Conservation (phyloP, 108 stramenopile genomes). For the Schizochytrium sp. region DNA sequence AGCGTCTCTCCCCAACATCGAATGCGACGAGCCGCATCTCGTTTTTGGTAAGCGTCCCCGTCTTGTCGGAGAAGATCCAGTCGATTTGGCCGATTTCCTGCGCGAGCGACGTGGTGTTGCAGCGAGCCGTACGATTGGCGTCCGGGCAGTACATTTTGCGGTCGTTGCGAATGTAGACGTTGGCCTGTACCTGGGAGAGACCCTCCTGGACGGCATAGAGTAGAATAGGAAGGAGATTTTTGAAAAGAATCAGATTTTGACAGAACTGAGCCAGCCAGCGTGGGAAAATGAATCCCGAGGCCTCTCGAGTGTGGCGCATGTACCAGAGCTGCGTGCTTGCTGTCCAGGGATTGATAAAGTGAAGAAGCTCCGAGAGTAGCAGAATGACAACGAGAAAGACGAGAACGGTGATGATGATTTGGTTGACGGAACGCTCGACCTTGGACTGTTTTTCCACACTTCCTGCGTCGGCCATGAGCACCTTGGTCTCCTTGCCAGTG, state of each 20-base stretch:
- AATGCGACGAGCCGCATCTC: conserved; percentile 17
- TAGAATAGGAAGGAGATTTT: conserved; percentile 58
- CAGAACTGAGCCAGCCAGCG: conserved; percentile 61
- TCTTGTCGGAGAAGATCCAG: conserved; percentile 66
- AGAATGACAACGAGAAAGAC: conserved; percentile 7
- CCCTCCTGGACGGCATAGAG: conserved; percentile 58
- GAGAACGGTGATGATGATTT: conserved; percentile 35
- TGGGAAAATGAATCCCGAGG: not conserved
- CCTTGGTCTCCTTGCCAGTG: conserved; percentile 86
- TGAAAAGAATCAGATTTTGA: conserved; percentile 68
- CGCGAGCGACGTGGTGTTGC: conserved; percentile 40
- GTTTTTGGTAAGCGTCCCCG: conserved; percentile 46
- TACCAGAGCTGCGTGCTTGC: conserved; percentile 29
- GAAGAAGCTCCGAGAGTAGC: conserved; percentile 16
- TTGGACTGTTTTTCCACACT: conserved; percentile 82
- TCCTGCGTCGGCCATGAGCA: conserved; percentile 77
- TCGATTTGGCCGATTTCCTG: conserved; percentile 49
- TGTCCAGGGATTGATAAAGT: not conserved
- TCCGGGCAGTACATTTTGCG: conserved; percentile 45
- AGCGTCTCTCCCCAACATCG: not conserved
- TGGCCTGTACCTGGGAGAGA: conserved; percentile 47
- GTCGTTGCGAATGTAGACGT: conserved; percentile 38
- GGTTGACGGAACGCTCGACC: conserved; percentile 57
- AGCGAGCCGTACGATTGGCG: conserved; percentile 40
- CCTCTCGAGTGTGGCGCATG: not conserved